Base-by-base conservation (phyloP, 805 yeast species). In the Metschnikowia hibisci region DNA sequence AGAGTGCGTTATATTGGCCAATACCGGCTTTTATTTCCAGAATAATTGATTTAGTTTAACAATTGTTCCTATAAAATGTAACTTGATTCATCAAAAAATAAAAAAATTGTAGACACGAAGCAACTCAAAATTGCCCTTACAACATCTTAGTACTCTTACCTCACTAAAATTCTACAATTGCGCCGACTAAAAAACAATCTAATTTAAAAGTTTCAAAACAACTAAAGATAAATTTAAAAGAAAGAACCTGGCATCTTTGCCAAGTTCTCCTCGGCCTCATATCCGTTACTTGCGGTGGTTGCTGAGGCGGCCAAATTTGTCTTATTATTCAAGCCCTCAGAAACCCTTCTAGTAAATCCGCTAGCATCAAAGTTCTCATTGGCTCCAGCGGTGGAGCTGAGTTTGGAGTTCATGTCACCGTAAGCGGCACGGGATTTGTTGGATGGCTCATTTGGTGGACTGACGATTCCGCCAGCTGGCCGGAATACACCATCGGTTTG, bases 171-270 rank as follows among this genome's bases (percentile, higher is more conserved):
- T 20, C 23, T 20, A 20, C 23, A 20, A 2, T 3, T 20, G 23
- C 7, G 23, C 23, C 7, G 7, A 20, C 1, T 8, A 20, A n/a
- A 20, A 20, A 20, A 20, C 23, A 20, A 20, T 20, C 23, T 32
- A 18, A 5, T 18, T 18, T 34, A 15, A 23, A 23, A n/a, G n/a
- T n/a, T n/a, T n/a, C n/a, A n/a, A 22, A 16, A 15, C 23, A 22
- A 11, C 22, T 13, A 25, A 38, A 8, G 23, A 6, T 20, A 6
- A 8, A 27, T 15, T 38, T 29, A 46, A 20, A 22, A 32, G 16
- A 46, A 46, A 14, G 50, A 33, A 8, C 50, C 50, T 5, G 50
- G 50, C 50, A 46, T 46, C 32, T 18, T 43, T 25, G 12, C 39
- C 32, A 35, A 13, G 12, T n/a, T 3, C 8, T 13, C 22, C 14